Base-by-base conservation (phyloP, 192 early-diverging fungal genomes). In the Spizellomyces punctatus region DNA sequence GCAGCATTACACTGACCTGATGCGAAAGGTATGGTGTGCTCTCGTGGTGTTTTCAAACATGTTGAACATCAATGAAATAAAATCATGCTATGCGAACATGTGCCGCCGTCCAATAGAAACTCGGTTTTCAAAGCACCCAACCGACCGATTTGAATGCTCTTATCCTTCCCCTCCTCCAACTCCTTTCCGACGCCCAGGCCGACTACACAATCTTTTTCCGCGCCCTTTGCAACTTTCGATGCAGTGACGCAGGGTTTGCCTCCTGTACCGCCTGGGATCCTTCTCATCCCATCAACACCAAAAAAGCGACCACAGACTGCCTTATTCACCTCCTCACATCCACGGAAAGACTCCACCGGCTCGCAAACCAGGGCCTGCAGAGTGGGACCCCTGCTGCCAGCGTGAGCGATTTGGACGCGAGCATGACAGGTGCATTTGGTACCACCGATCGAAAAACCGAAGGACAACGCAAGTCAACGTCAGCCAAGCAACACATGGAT, bases 151-250 rank as follows among this genome's bases (percentile, higher is more conserved):
- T 89, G 55, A 70, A 77, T 0, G 65, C 57, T 4, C 67, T 93
- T 0, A 75, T 92, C 5, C 78, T 90, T 46, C 94, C 94, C 22
- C 79, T 90, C 9, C 71, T 95, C 48, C 80, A 87, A 6, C 83
- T 91, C 75, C 73, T 93, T 69, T 79, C 82, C 5, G 82, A 86
- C 27, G 82, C 87, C 9, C 64, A 78, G 22, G 81, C 89, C 0
- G 94, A 96, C 72, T 94, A 93, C 66, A 87, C 90, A 1, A 70
- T 82, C 64, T 91, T 94, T 74, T 91, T 93, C 81, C 82, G 95
- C 12, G 63, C 83, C 0, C 70, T 96, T 7, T 84, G 68, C 46
- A 19, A 19, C 9, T 70, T 88, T 52, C 71, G 86, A 14, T 84
- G 83, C 58, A 71, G 66, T 47, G 68, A 75, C 63, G 47, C 61